Evolutionary conservation across 2,329 filamentous ascomycete genomes (phyloP).

Genomic region (Thielaviopsis musarum): DNA sequence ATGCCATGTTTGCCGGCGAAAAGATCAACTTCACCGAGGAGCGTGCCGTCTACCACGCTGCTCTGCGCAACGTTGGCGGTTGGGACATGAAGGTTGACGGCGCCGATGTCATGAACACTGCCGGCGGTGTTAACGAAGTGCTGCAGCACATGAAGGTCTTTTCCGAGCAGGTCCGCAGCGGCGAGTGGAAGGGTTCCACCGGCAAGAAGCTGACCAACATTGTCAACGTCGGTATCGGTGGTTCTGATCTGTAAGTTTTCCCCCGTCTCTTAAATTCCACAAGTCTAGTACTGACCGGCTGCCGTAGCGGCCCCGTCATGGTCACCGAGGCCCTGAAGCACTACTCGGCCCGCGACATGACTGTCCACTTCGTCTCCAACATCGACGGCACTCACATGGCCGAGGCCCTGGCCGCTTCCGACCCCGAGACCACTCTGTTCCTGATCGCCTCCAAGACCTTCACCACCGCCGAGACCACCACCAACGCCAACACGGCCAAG

Average conservation of each 20-base stretch:
- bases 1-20: constrained; percentile 93
- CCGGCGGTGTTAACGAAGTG: constrained; percentile 78
- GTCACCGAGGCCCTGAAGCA: constrained; percentile 94
- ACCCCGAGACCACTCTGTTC: constrained; percentile 98
- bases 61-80: constrained; percentile 77
- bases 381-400: constrained; percentile 97
- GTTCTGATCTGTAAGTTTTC: constrained; percentile 79
- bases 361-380: constrained; percentile 96
- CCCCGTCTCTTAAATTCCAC: constrained; percentile 5
- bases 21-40: constrained; percentile 99
- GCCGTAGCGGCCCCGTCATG: constrained; percentile 78
- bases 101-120: constrained; percentile 76
- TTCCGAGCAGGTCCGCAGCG: constrained; percentile 82
- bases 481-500: constrained; percentile 96
- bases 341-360: constrained; percentile 74
- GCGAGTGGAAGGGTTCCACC: constrained; percentile 91
- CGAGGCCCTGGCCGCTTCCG: constrained; percentile 72
- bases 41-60: constrained; percentile 88
- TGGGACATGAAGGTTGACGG: constrained; percentile 75
- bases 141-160: constrained; percentile 98
- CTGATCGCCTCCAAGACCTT: constrained; percentile 98
- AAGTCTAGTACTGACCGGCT: constrained; percentile 14
- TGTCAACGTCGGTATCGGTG: constrained; percentile 94
- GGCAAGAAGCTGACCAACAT: constrained; percentile 96
- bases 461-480: constrained; percentile 92